Percentiles rank a stretch among this genome's conserved stretches.
Evolutionary conservation across 202 grass and related monocot species (phyloP).

Genomic region (Zizania palustris): DNA sequence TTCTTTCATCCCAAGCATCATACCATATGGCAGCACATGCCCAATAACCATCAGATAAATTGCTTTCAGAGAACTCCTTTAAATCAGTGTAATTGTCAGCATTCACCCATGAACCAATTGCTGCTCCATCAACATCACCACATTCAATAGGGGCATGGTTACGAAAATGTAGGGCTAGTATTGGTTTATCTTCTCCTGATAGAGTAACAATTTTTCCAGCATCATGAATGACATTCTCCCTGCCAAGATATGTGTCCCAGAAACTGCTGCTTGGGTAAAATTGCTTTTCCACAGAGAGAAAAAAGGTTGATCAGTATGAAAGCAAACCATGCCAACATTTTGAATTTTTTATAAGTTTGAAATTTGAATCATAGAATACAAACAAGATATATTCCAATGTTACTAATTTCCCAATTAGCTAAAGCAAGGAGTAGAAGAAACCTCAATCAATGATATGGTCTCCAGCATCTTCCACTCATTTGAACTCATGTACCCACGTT

Average conservation of each 20-base stretch:
- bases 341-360: background rate
- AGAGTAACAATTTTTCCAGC: conserved; percentile 51
- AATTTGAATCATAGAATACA: background rate
- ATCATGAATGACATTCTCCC: conserved; percentile 53
- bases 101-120: conserved; percentile 80
- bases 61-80: conserved; percentile 54
- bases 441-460: conserved; percentile 83
- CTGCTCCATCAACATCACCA: conserved; percentile 89
- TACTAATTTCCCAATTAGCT: conserved; percentile 24
- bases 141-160: conserved; percentile 56
- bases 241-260: conserved; percentile 74
- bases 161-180: conserved; percentile 56
- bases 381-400: conserved; percentile 18
- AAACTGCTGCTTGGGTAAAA: conserved; percentile 91
- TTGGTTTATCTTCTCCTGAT: conserved; percentile 62
- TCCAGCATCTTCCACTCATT: conserved; percentile 82
- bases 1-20: conserved; percentile 84
- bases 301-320: conserved; percentile 50
- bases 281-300: conserved; percentile 55
- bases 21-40: conserved; percentile 87
- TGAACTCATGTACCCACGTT: conserved; percentile 61
- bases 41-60: conserved; percentile 71
- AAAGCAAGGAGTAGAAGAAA: conserved; percentile 52
- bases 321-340: conserved; percentile 28
- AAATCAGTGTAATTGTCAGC: conserved; percentile 47